phyloP scores from a whole-genome alignment of 306 rosid species.

The Acacia melanoxylon region DNA sequence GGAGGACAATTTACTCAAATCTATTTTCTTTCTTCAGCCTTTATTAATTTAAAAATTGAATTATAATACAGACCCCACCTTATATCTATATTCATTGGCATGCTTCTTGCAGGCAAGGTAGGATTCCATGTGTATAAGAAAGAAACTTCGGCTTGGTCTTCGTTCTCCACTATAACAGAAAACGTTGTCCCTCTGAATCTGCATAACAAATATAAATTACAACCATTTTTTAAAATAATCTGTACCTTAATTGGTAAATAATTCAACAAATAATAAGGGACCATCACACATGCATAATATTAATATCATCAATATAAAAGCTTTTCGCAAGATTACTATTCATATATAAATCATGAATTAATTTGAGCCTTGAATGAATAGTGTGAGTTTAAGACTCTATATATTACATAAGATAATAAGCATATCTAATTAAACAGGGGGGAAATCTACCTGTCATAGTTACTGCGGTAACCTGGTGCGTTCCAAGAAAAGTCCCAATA shows the following conservation, averaged over 20 bases:
- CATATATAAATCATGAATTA: no score
- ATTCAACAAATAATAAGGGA: background rate
- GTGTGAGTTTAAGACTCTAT: background rate
- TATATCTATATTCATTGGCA: conserved; percentile 58
- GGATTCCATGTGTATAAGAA: conserved; percentile 44
- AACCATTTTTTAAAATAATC: background rate
- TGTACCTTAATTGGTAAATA: background rate
- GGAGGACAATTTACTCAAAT: background rate
- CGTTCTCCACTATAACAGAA: conserved; percentile 22
- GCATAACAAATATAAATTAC: background rate
- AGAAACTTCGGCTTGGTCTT: conserved; percentile 55
- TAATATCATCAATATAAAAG: background rate
- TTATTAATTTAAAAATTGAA: background rate
- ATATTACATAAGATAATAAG: background rate
- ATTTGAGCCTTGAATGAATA: no score
- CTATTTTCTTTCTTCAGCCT: background rate
- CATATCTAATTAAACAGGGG: background rate
- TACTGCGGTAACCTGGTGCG: background rate
- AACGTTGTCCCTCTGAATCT: conserved; percentile 46
- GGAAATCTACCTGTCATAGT: conserved; percentile 36
- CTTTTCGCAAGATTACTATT: background rate
- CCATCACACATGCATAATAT: background rate
- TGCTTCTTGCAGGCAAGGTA: background rate
- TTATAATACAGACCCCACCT: conserved; percentile 32
- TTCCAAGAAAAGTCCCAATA: conserved; percentile 67